These are phyloP conservation scores for Dissophora ornata DNA, from an alignment of 192 early-diverging fungal genomes.

Conservation along the genomic window DNA sequence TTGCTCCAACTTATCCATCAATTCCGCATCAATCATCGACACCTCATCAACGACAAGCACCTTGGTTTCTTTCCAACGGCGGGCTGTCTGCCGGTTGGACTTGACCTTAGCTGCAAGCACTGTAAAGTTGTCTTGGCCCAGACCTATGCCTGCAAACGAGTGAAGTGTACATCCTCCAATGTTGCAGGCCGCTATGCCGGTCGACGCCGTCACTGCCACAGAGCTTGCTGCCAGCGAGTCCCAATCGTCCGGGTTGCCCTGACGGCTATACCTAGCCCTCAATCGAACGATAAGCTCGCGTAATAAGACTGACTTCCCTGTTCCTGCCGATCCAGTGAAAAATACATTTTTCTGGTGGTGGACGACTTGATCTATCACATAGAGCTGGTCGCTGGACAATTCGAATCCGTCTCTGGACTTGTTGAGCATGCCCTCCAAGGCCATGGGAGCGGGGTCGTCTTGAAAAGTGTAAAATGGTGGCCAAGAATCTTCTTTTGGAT, in stretches of 20 bases:
- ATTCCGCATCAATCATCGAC: constrained; percentile 78
- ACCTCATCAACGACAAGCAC: constrained; percentile 84
- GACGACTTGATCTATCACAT: constrained; percentile 53
- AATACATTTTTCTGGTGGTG: constrained; percentile 57
- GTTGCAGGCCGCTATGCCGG: constrained; percentile 70
- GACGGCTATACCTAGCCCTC: constrained; percentile 9
- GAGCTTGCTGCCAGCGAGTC: constrained; percentile 9
- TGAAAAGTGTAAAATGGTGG: no score
- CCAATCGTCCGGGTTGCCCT: constrained; percentile 14
- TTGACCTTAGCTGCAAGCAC: constrained; percentile 36
- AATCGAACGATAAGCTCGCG: constrained; percentile 54
- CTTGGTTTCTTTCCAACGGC: constrained; percentile 72
- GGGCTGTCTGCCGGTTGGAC: constrained; percentile 14
- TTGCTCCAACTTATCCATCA: constrained; percentile 78
- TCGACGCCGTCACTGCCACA: constrained; percentile 65
- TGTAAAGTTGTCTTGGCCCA: constrained; percentile 56
- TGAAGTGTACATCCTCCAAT: constrained; percentile 70
- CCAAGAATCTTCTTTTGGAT: no score
- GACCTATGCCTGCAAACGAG: constrained; percentile 72
- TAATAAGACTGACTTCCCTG: constrained; percentile 53
- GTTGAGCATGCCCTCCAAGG: no score
- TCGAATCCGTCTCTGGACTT: constrained; percentile 12
- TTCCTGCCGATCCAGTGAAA: constrained; percentile 70
- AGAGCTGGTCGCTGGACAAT: constrained; percentile 29
- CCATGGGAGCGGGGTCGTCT: no score